These are phyloP conservation scores for Amaranthus tricolor DNA, from an alignment of 179 eudicot genomes.

Conservation along the genomic window DNA sequence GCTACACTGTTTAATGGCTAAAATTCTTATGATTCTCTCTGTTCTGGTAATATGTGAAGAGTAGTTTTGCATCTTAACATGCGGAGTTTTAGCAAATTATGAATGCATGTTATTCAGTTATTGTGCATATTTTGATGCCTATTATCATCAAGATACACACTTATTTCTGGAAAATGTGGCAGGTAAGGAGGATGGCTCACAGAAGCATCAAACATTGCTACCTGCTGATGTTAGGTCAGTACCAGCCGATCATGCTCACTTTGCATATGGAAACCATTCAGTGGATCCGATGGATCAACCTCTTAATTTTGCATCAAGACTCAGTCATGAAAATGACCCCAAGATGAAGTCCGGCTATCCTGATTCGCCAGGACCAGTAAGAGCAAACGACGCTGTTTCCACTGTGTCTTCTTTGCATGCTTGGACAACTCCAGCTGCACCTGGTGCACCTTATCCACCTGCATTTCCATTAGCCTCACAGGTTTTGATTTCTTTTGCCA, in stretches of 20 bases:
- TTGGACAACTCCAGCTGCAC: slow-evolving; percentile 53
- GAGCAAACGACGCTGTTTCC: slow-evolving; percentile 38
- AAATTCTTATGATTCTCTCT: neutral
- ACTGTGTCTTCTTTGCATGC: slow-evolving; percentile 49
- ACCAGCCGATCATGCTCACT: slow-evolving; percentile 51
- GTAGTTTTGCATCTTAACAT: neutral
- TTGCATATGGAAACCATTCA: slow-evolving; percentile 43
- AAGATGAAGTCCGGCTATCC: slow-evolving; percentile 42
- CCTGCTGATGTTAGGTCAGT: slow-evolving; percentile 42
- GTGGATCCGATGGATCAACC: slow-evolving; percentile 59
- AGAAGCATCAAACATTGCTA: slow-evolving; percentile 38
- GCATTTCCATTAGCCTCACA: slow-evolving; percentile 53
- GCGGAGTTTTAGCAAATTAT: slow-evolving; percentile 8
- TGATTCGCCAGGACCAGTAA: slow-evolving; percentile 41
- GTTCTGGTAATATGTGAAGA: too few species aligned
- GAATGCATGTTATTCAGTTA: slow-evolving; percentile 10
- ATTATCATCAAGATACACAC: slow-evolving; percentile 2
- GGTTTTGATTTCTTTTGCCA: slow-evolving; percentile 37
- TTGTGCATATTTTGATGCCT: slow-evolving; percentile 10
- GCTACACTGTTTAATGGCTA: neutral
- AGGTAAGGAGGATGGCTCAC: slow-evolving; percentile 58
- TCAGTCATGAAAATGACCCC: slow-evolving; percentile 46
- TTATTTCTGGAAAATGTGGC: slow-evolving; percentile 35
- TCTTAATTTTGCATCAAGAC: slow-evolving; percentile 61
- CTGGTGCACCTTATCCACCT: slow-evolving; percentile 55